These are phyloP conservation scores for Phytophthora hybrid DNA, from an alignment of 352 stramenopile species.

Conservation along the genomic window DNA sequence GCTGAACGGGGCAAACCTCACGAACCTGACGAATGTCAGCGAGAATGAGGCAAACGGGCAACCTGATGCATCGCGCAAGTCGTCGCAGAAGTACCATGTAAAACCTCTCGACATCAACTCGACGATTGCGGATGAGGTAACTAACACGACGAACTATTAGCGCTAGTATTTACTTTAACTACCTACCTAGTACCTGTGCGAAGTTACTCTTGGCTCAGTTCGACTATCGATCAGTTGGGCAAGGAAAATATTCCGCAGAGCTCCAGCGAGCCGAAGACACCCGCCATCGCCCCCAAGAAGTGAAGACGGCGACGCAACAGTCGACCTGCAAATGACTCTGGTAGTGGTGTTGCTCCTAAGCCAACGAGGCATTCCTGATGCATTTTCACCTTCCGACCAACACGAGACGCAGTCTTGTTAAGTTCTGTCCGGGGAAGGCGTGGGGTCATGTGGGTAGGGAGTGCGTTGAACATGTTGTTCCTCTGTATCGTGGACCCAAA, in stretches of 20 bases:
- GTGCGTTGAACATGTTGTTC: constrained; percentile 4
- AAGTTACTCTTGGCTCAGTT: not conserved
- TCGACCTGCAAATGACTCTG: not conserved
- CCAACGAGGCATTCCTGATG: not conserved
- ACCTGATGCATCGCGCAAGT: not conserved
- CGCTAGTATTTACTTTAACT: not conserved
- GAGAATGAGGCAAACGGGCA: not conserved
- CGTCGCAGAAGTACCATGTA: constrained; percentile 26
- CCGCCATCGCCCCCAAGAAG: not conserved
- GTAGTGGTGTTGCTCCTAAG: not conserved
- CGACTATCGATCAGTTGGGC: not conserved
- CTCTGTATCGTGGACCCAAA: not conserved
- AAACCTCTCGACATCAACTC: constrained; percentile 14
- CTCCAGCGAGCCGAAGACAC: not conserved
- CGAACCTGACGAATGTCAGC: not conserved
- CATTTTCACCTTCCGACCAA: not conserved
- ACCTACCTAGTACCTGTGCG: too few relatives aligned
- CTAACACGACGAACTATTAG: constrained; percentile 13
- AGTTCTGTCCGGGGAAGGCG: not conserved
- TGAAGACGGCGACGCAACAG: constrained; percentile 1
- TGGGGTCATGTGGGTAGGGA: constrained; percentile 2
- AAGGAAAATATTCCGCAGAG: not conserved
- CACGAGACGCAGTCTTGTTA: not conserved
- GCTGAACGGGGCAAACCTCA: not conserved
- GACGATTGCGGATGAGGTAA: not conserved